Evolutionary conservation across 2,329 filamentous ascomycete genomes (phyloP), one percentile per base, ranked within the genome.

Genomic region (Iodosphaeria phyllophila): DNA sequence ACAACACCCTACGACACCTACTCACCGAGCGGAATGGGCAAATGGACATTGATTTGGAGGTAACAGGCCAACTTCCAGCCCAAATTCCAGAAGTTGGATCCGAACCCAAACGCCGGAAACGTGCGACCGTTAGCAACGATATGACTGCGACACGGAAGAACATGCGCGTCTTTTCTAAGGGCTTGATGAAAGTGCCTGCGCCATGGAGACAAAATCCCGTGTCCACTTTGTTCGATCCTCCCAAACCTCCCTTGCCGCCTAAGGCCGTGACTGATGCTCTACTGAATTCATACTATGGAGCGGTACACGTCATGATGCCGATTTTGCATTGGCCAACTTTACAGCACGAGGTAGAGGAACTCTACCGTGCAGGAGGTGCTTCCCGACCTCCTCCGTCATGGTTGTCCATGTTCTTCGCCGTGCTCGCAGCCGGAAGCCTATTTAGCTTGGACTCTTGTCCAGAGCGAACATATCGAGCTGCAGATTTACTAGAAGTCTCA

Each of bases 271-370:
- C 73, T 15, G 80, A 92, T 32, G 67, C 66, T 35, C 57, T 93
- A 3, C 51, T 93, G 16, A 61, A 66, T 17, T 64, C 74, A 18
- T 98, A 92, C 47, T 75, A 78, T 37, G 58, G 64, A 19, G 75
- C 74, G 5, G 59, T 80, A 13, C 86, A 95, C 44, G 64, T 71
- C 16, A 74, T 79, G 46, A 74, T 84, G 36, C 89, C 89, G 1
- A 71, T 92, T 21, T 41, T 95, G 7, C 80, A 95, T 46, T 91
- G 84, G 77, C 78, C 80, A 2, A 76, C 66, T 0, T 91, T 95
- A 39, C 60, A 74, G 38, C 60, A 65, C 23, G 66, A 76, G 25
- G 76, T 86, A 31, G 79, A 92, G 28, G 61, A 69, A 6, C 57
- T 92, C 5, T 92, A 92, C 47, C 64, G 65, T 28, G 52, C 55